Evolutionary conservation across 345 rosid genomes (phyloP), one percentile per base, ranked within the genome.

Genomic region (Eucalyptus coolabah): DNA sequence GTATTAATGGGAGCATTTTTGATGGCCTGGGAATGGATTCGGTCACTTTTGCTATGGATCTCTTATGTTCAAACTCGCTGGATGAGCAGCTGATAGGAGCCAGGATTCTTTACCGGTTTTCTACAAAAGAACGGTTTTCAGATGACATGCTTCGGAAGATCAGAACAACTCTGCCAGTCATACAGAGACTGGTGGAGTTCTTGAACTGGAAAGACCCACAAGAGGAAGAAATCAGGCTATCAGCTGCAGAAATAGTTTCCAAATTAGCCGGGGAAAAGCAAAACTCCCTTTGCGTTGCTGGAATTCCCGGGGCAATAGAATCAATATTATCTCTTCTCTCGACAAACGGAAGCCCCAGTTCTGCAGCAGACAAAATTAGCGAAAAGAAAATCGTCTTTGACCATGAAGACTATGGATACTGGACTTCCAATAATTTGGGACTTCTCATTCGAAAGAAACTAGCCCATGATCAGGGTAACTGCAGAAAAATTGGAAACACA

Each of bases 31-130:
- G 94, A 90, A 97, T 96, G 98, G 97, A 97, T 88, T 90, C 94
- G 94, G 96, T 95, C 51, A 5, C 51, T 72, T 50, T 96, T 87
- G 95, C 93, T 24, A 94, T 96, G 96, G 98, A 96, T 32, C 95
- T 95, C 10, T 87, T 96, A 92, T 91, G 81, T 81, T 96, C 99
- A 1, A 94, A 83, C 85, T 95, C 96, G 28, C 94, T 92, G 6
- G 95, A 96, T 80, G 98, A 97, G 91, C 98, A 97, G 92, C 95
- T 95, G 32, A 93, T 96, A 60, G 98, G 98, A 87, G 94, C 91
- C 1, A 92, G 94, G 87, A 95, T 94, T 89, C 96, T 97, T 63
- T 90, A 93, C 32, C 96, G 93, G 86, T 96, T 95, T 51, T 89
- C 96, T 0, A 37, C 54, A 9, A 95, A 86, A 51, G 87, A 88